Conservation (phyloP, 2,329 filamentous ascomycete species). For the Alternaria brassicae region DNA sequence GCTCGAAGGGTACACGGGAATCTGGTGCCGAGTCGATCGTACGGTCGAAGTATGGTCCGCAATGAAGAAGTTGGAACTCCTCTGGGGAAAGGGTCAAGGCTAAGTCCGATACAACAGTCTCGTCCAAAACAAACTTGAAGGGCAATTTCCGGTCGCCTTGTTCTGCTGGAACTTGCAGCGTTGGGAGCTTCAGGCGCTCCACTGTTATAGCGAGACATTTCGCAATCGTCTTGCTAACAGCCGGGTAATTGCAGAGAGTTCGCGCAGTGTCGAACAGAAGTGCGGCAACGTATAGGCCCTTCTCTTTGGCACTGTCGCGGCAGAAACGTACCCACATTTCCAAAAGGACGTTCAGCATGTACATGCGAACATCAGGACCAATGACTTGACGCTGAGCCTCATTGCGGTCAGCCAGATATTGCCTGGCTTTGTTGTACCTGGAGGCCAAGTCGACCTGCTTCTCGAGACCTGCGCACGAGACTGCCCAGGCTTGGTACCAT, state of each 20-base stretch:
- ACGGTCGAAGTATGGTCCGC: slow-evolving; percentile 77
- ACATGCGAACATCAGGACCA: slow-evolving; percentile 57
- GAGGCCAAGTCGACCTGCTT: slow-evolving; percentile 53
- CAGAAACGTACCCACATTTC: slow-evolving; percentile 56
- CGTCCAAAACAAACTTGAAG: slow-evolving; percentile 50
- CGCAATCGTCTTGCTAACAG: slow-evolving; percentile 41
- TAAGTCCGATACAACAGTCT: slow-evolving; percentile 31
- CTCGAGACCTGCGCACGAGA: slow-evolving; percentile 56
- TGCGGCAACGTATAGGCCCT: slow-evolving; percentile 43
- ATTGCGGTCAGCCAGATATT: slow-evolving; percentile 56
- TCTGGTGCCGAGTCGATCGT: slow-evolving; percentile 73
- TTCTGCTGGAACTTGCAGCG: slow-evolving; percentile 38
- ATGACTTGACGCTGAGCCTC: slow-evolving; percentile 50
- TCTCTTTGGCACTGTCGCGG: slow-evolving; percentile 37
- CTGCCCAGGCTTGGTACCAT: slow-evolving; percentile 56
- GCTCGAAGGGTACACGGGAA: slow-evolving; percentile 72
- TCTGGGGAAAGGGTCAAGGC: slow-evolving; percentile 53
- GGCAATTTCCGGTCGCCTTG: slow-evolving; percentile 52
- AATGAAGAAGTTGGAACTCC: slow-evolving; percentile 72
- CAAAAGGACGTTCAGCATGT: slow-evolving; percentile 58
- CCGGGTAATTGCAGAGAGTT: slow-evolving; percentile 36
- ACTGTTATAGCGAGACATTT: slow-evolving; percentile 46
- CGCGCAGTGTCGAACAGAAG: slow-evolving; percentile 43
- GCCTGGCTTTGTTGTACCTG: slow-evolving; percentile 59
- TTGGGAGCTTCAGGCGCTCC: slow-evolving; percentile 51